Base-by-base conservation (phyloP, 192 early-diverging fungal species). In the Backusella australiensis region DNA sequence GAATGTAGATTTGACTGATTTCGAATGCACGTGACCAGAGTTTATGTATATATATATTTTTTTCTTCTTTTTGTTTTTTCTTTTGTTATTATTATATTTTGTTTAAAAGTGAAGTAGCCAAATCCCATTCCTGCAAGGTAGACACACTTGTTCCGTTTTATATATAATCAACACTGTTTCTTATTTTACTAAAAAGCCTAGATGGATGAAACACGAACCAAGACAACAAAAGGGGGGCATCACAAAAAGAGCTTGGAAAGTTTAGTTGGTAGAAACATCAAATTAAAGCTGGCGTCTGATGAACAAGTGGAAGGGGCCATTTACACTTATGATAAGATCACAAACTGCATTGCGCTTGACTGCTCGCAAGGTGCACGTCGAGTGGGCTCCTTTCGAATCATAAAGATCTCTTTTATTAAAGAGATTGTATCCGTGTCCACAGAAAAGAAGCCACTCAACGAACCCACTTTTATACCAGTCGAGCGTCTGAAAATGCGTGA, bases 291-390 rank as follows among this genome's bases (percentile, higher is more conserved):
- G 2, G 38, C 69, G 34, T 75, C 79, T 26, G 81, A 86, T 79
- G 89, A 89, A 72, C 80, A 82, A 71, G 81, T 86, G 65, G 82
- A 89, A 32, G 90, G 90, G 35, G 75, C 81, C 32, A 82, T 91
- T 73, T 91, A 86, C 72, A 83, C 90, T 3, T 86, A 85, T 66
- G 90, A 91, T 80, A 63, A 80, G 42, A 85, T 79, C 39, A 90
- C 87, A 38, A 90, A 89, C 78, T 89, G 86, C 73, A 67, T 91
- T 80, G 90, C 85, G 68, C 84, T 91, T 82, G 84, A 91, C 11
- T 76, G 29, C 41, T 68, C 53, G 71, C 76, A 77, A 67, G 70
- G 75, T 19, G 6, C 17, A 67, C 77, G 63, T 15, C 89, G 89
- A 73, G 77, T 76, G 67, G 82, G 84, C 70, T 69, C 78, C 19